Conservation (phyloP, 371 early-diverging fungal genomes). For the Amoeboaphelidium protococcarum region DNA sequence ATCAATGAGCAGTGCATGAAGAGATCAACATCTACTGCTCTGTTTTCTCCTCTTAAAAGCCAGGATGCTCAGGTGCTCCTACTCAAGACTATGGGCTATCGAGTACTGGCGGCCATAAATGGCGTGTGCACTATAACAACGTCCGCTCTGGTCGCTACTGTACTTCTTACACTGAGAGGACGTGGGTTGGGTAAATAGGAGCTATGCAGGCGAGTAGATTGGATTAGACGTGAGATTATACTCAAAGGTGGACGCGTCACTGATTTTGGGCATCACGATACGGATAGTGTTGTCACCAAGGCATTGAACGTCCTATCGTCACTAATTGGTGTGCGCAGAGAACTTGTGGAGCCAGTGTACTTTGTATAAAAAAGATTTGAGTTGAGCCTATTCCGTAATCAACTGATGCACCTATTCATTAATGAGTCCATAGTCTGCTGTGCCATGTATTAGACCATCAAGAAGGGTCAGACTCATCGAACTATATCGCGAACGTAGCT, state of each 20-base stretch:
- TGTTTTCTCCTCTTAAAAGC: background rate
- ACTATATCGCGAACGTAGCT: constrained; percentile 19
- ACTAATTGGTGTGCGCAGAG: constrained; percentile 40
- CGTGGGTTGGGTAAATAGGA: constrained; percentile 57
- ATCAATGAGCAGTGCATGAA: constrained; percentile 14
- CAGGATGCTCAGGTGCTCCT: constrained; percentile 13
- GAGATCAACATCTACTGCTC: background rate
- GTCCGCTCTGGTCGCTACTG: constrained; percentile 41
- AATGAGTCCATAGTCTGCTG: constrained; percentile 50
- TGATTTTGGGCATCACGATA: constrained; percentile 37
- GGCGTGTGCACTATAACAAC: constrained; percentile 44
- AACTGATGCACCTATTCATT: constrained; percentile 56
- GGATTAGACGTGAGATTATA: constrained; percentile 36
- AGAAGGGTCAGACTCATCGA: constrained; percentile 31
- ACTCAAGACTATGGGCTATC: constrained; percentile 24
- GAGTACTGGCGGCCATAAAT: constrained; percentile 30
- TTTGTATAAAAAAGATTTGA: constrained; percentile 62
- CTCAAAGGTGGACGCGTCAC: constrained; percentile 52
- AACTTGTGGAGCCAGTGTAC: constrained; percentile 58
- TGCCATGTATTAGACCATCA: constrained; percentile 47
- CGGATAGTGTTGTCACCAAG: constrained; percentile 15
- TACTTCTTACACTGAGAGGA: constrained; percentile 52
- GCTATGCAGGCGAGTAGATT: constrained; percentile 46
- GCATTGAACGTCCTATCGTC: constrained; percentile 39
- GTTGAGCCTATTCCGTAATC: constrained; percentile 56